These are phyloP conservation scores for Neofusicoccum sp. DNA, from an alignment of 2,329 filamentous ascomycete genomes.

Conservation along the genomic window DNA sequence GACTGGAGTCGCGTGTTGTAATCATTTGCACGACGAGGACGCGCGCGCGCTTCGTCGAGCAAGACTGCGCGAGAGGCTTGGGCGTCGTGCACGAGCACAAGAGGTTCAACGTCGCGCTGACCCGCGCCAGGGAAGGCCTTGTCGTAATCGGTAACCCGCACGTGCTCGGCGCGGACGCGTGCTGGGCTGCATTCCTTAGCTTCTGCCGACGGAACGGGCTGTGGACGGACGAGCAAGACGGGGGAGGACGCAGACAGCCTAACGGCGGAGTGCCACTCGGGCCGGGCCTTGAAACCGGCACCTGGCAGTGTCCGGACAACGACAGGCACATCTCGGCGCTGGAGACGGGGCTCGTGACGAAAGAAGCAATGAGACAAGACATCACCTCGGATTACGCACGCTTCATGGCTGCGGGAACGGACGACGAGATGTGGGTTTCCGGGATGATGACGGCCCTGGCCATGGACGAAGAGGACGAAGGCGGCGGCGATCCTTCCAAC, in stretches of 20 bases:
- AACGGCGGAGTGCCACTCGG: background rate
- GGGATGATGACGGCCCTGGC: conserved; percentile 9
- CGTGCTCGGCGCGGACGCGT: conserved; percentile 39
- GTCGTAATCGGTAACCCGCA: conserved; percentile 46
- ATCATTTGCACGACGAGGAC: conserved; percentile 49
- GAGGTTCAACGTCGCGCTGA: conserved; percentile 50
- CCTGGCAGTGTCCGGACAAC: background rate
- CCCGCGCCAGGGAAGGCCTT: conserved; percentile 46
- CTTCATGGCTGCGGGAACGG: conserved; percentile 21
- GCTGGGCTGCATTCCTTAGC: conserved; percentile 41
- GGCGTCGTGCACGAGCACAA: conserved; percentile 44
- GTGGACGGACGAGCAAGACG: conserved; percentile 28
- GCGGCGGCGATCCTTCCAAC: conserved; percentile 19
- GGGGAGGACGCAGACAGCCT: background rate
- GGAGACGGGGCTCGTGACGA: conserved; percentile 32
- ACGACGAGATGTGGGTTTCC: conserved; percentile 32
- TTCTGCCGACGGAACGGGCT: conserved; percentile 45
- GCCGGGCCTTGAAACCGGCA: conserved; percentile 4
- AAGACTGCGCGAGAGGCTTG: conserved; percentile 34
- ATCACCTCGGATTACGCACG: conserved; percentile 5
- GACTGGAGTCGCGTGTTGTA: conserved; percentile 47
- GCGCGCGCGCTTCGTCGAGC: conserved; percentile 34
- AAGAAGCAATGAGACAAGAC: conserved; percentile 23
- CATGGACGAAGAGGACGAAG: conserved; percentile 20
- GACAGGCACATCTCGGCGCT: conserved; percentile 29